Evolutionary conservation across 257 asterid genomes (phyloP), one percentile per base, ranked within the genome.

Genomic region (Eucommia ulmoides): DNA sequence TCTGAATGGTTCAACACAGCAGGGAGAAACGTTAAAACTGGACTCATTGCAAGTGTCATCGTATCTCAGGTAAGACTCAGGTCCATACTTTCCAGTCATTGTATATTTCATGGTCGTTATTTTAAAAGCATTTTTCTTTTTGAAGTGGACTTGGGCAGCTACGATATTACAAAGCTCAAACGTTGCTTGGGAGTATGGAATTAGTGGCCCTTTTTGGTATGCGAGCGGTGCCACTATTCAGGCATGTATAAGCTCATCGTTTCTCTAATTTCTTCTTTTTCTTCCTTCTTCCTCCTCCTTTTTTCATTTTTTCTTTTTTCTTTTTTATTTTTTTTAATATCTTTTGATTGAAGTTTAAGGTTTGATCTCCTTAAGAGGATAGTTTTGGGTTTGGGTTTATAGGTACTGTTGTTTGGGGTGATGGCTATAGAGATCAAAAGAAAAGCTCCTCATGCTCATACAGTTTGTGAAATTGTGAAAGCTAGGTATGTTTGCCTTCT

Each of bases 121-220:
- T n/a, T n/a, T n/a, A n/a, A n/a, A n/a, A n/a, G n/a, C n/a, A n/a
- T n/a, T n/a, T n/a, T n/a, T n/a, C 18, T 51, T 61, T 33, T 20
- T 69, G 68, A 66, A 88, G 97, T 88, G 95, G 95, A 88, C 97
- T 41, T 88, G 97, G 95, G 95, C 97, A 50, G 95, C 97, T 3
- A 88, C 97, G 12, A 88, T 88, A 63, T 71, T 88, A 53, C 97
- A 84, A 61, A 88, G 97, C 59, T 88, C 97, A 7, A 88, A 88
- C 14, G 95, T 88, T 3, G 95, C 95, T 3, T 88, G 95, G 97
- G 69, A 81, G 53, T 84, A 84, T 64, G 97, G 97, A 55, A 70
- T 88, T 51, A 88, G 97, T 48, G 95, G 97, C n/a, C 97, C 97
- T 38, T 88, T 88, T 67, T 88, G 97, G 97, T 84, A 88, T 54